Base-by-base conservation (phyloP, 305 asterid genomes). In the Plantago coronopus region DNA sequence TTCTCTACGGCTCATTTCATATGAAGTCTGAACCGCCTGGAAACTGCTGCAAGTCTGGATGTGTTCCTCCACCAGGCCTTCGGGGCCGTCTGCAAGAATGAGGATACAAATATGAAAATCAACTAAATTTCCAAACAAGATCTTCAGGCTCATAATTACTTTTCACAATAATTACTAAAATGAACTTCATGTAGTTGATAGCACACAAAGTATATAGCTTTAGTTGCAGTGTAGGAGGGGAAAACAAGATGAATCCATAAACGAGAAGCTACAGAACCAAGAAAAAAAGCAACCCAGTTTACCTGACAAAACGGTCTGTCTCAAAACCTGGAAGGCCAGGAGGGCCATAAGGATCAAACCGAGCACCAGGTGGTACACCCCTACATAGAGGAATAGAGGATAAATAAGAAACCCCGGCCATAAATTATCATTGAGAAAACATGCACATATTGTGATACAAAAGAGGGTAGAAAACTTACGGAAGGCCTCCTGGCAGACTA, bases 341-440 rank as follows among this genome's bases (percentile, higher is more conserved):
- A 43, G 97, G 98, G 25, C 98, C 96, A 73, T 59, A 81, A 8
- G 98, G 98, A 72, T 91, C 98, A 63, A 91, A 91, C 29, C 88
- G 93, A 17, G 95, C 95, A 50, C 98, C 96, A 46, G 96, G 95
- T 0, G 96, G 98, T 38, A 79, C 74, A 70, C 80, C 83, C 75
- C 95, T 86, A 79, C 54, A 69, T 22, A 49, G 47, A 37, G 51
- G 11, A 38, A 69, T 22, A 49, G 47, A 37, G 51, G 11, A 38
- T 15, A 44, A 63, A 38, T 65, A 45, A 65, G 59, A 38, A 20
- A 34, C 40, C 29, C 8, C 17, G 53, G 42, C 18, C 11, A 38
- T 12, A 34, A 46, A 55, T 14, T 0, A 3, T 53, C 9, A 2
- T 34, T 4, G 13, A 10, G 54, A 22, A 63, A 8, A 43, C 38